Evolutionary conservation across 805 yeast genomes (phyloP), one percentile per base, ranked within the genome.

Genomic region (Yarrowia divulgata): DNA sequence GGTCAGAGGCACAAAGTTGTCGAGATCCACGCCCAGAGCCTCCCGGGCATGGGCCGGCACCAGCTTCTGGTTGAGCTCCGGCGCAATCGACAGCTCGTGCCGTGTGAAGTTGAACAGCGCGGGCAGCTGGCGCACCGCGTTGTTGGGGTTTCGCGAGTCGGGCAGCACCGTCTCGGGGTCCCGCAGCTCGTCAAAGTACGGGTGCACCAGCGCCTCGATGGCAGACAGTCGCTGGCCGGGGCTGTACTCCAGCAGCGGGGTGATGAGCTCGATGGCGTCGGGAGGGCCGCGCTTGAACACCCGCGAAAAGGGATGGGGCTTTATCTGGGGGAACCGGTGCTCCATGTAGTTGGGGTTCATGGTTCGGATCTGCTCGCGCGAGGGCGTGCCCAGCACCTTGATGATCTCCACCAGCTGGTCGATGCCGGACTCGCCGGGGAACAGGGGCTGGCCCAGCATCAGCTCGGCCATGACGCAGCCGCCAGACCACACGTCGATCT

Each of bases 261-360:
- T 84, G 74, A 95, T 82, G 73, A 95, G 83, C 78, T 94, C 97
- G 70, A 95, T 85, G 34, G 97, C 98, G 71, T 88, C 91, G 1
- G 89, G 87, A 18, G 97, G 89, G 19, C 97, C 93, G 73, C 90
- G 85, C 69, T 91, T 84, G 75, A 90, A 87, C 60, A 88, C 88
- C 74, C 87, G 87, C 72, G 85, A 83, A 74, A 90, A 88, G 67
- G 84, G 83, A 69, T 81, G 84, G 10, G 84, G 84, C 67, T 77
- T 73, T 71, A 81, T 81, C 71, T 71, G 85, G 5, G 99, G 98
- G 83, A 94, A 94, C 77, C 91, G 92, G 80, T 94, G 98, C 78
- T 95, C 98, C 89, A 92, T 91, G 80, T 94, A 95, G 79, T 92
- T 93, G 67, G 97, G 97, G 79, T 94, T 94, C 99, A 94, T 95